Evolutionary conservation across 1,139 yeast genomes (phyloP), one percentile per base, ranked within the genome.

Genomic region (Debaryomyces psychrophilus): DNA sequence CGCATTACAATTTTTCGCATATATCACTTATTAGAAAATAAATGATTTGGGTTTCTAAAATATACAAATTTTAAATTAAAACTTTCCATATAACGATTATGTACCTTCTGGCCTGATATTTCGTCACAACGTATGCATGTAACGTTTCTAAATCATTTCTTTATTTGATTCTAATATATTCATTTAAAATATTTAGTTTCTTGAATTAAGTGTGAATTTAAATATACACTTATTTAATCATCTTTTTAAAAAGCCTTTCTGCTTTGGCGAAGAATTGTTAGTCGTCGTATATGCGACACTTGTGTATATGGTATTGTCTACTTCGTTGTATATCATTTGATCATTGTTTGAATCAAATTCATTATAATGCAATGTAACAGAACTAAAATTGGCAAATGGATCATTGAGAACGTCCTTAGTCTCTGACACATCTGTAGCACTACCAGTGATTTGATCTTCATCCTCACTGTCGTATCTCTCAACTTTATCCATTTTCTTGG

Each of bases 331-430:
- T 2, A 71, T 60, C 59, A 78, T 69, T 44, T 72, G 68, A 36
- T 70, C 75, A 25, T 62, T 65, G n/a, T 31, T 25, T 4, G 15
- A 57, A 59, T 56, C 57, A 35, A 68, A 73, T 41, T 81, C 86
- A 47, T 79, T 87, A 62, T 90, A 93, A 58, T 90, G 90, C 58
- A 93, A 73, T 3, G 97, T 89, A 57, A 93, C 90, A 0, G 97
- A 90, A 59, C 86, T 89, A 69, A 93, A 93, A 58, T 83, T 83
- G 45, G 83, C 86, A 67, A 93, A 93, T 12, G 97, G 97, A 65
- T 92, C 97, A 44, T 62, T 59, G 33, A 71, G 63, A 15, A 62
- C 75, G 23, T 61, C 67, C 17, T 33, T 37, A 5, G 22, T 27
- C 15, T 26, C 40, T 8, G 44, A 41, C 14, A 29, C 26, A 14